phyloP scores from a whole-genome alignment of 352 stramenopile species.

The Thraustochytrium striatum region DNA sequence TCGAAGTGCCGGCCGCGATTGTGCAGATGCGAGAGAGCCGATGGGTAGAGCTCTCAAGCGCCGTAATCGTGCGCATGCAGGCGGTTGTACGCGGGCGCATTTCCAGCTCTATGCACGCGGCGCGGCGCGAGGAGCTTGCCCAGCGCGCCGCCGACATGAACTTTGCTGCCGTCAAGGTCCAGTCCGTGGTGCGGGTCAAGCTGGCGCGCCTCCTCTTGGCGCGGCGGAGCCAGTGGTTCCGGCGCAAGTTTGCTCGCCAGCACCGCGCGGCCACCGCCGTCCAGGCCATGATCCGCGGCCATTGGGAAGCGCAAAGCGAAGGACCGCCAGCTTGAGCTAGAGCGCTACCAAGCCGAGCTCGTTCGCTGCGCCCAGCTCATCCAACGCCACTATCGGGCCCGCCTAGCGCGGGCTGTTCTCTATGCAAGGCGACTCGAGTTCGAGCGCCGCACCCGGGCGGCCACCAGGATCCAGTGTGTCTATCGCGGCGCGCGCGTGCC shows the following conservation, averaged over 20 bases:
- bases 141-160: slow-evolving; percentile 14
- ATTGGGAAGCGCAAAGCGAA: not conserved
- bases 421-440: not conserved
- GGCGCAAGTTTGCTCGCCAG: not conserved
- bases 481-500: slow-evolving; percentile 10
- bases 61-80: slow-evolving; percentile 3
- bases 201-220: not conserved
- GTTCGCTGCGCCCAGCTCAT: not conserved
- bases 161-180: not conserved
- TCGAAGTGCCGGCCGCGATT: not conserved
- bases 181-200: not conserved
- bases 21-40: not conserved
- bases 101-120: not conserved
- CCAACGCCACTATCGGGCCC: not conserved
- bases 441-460: not conserved
- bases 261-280: slow-evolving; percentile 17
- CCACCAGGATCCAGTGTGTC: slow-evolving; percentile 40
- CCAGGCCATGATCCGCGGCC: not conserved
- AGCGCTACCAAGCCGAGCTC: not conserved
- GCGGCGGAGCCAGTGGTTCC: not conserved
- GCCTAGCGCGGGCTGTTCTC: slow-evolving; percentile 1
- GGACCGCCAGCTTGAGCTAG: not conserved
- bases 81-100: slow-evolving; percentile 5
- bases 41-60: not conserved
- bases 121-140: not conserved